A percentile compares a stretch with the other conserved stretches of the same genome.
phyloP scores from a whole-genome alignment of 495 filamentous ascomycete species.

The Penicillium alfredii region DNA sequence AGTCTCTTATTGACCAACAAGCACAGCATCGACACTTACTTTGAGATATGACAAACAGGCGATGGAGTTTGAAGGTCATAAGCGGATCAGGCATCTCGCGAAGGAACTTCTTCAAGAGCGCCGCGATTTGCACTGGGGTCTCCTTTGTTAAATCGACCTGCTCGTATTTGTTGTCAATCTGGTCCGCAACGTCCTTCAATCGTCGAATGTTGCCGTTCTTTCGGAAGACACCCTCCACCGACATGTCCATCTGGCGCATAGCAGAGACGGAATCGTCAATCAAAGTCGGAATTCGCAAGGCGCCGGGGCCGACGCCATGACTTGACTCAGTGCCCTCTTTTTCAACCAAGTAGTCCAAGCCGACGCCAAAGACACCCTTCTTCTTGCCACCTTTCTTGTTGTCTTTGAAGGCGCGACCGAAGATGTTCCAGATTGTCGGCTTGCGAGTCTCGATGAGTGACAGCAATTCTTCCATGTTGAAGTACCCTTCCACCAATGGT shows the following conservation, averaged over 20 bases:
- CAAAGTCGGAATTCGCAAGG: slow-evolving; percentile 78
- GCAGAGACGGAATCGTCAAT: slow-evolving; percentile 88
- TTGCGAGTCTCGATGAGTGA: slow-evolving; percentile 90
- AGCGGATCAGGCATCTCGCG: slow-evolving; percentile 92
- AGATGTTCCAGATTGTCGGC: slow-evolving; percentile 94
- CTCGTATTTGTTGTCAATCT: slow-evolving; percentile 79
- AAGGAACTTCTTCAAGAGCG: slow-evolving; percentile 91
- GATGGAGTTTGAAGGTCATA: slow-evolving; percentile 90
- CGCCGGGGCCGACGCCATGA: slow-evolving; percentile 88
- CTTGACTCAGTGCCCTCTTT: slow-evolving; percentile 93
- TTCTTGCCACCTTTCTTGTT: slow-evolving; percentile 74
- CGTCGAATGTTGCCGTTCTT: slow-evolving; percentile 98
- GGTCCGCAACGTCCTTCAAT: slow-evolving; percentile 73
- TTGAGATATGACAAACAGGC: slow-evolving; percentile 81
- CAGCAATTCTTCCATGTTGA: slow-evolving; percentile 90
- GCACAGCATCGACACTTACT: slow-evolving; percentile 46
- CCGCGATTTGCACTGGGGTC: slow-evolving; percentile 87
- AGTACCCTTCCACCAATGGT: slow-evolving; percentile 81
- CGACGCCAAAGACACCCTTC: slow-evolving; percentile 89
- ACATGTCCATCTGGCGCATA: slow-evolving; percentile 99
- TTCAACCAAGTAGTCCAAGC: slow-evolving; percentile 76
- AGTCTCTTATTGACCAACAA: slow-evolving; percentile 14
- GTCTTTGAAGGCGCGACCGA: slow-evolving; percentile 92
- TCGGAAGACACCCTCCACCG: slow-evolving; percentile 95
- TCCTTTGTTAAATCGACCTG: slow-evolving; percentile 77